phyloP scores from a whole-genome alignment of 1,139 yeast genomes.

The Yamadazyma trypodendri region DNA sequence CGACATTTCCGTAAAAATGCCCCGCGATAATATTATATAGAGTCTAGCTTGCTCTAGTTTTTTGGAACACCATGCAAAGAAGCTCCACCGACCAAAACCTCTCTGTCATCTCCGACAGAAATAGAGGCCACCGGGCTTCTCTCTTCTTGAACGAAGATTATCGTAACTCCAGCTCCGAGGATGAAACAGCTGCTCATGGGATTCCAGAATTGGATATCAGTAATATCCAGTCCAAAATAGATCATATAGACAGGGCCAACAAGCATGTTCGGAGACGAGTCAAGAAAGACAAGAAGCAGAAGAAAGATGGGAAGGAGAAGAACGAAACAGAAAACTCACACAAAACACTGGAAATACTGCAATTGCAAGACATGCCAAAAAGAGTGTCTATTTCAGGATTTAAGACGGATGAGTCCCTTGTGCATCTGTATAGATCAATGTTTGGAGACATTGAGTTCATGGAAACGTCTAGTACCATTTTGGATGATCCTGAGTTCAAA shows the following conservation, averaged over 20 bases:
- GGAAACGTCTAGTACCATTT: constrained; percentile 43
- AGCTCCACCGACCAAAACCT: constrained; percentile 21
- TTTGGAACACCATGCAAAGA: constrained; percentile 9
- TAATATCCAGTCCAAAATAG: constrained; percentile 10
- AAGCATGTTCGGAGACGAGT: constrained; percentile 8
- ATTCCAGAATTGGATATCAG: constrained; percentile 7
- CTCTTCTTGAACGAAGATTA: constrained; percentile 23
- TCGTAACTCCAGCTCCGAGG: constrained; percentile 11
- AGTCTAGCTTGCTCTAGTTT: no score
- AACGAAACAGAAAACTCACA: neutral
- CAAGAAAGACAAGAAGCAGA: neutral
- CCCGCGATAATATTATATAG: no score
- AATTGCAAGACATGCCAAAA: neutral
- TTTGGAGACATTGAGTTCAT: constrained; percentile 47
- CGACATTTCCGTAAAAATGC: no score
- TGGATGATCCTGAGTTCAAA: constrained; percentile 44
- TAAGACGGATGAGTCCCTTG: neutral
- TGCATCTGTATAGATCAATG: constrained; percentile 13
- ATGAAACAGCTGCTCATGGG: constrained; percentile 4
- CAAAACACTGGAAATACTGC: no score
- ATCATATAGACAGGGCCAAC: constrained; percentile 11
- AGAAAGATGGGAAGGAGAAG: constrained; percentile 5
- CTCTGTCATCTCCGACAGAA: constrained; percentile 20
- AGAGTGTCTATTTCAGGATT: neutral
- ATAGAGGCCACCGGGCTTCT: constrained; percentile 22